A percentile compares a stretch with the other conserved stretches of the same genome.
Evolutionary conservation across 805 yeast species (phyloP).

Genomic region (Yueomyces sp.): DNA sequence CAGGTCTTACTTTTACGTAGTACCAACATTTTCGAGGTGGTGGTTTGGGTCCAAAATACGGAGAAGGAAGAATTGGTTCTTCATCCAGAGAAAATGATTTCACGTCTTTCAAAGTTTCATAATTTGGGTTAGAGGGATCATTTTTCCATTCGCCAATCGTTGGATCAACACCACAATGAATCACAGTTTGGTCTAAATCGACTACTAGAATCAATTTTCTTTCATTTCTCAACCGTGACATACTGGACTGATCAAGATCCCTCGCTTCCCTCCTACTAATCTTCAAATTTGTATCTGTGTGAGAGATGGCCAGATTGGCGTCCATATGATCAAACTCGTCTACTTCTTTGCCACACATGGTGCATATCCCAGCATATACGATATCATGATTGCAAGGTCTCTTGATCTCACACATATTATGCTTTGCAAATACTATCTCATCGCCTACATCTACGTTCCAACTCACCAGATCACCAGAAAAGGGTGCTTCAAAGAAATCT

Average conservation of each 20-base stretch:
- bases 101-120: slow-evolving; percentile 74
- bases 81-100: slow-evolving; percentile 66
- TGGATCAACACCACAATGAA: slow-evolving; percentile 96
- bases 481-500: slow-evolving; percentile 73
- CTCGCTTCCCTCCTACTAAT: slow-evolving; percentile 81
- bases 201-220: slow-evolving; percentile 79
- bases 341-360: slow-evolving; percentile 74
- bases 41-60: slow-evolving; percentile 47
- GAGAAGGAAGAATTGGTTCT: slow-evolving; percentile 43
- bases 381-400: slow-evolving; percentile 90
- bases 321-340: slow-evolving; percentile 66
- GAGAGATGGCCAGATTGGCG: slow-evolving; percentile 54
- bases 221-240: slow-evolving; percentile 44
- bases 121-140: slow-evolving; percentile 76
- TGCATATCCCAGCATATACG: slow-evolving; percentile 91
- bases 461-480: slow-evolving; percentile 50
- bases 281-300: slow-evolving; percentile 71
- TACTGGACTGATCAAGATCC: slow-evolving; percentile 58
- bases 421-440: slow-evolving; percentile 34
- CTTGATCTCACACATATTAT: slow-evolving; percentile 39
- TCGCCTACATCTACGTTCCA: slow-evolving; percentile 46
- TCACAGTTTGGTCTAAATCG: slow-evolving; percentile 93
- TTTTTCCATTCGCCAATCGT: slow-evolving; percentile 93
- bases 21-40: slow-evolving; percentile 65
- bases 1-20: slow-evolving; percentile 87